These are phyloP conservation scores for Penicillium occitanis DNA, from an alignment of 2,329 filamentous ascomycete genomes.

Conservation along the genomic window DNA sequence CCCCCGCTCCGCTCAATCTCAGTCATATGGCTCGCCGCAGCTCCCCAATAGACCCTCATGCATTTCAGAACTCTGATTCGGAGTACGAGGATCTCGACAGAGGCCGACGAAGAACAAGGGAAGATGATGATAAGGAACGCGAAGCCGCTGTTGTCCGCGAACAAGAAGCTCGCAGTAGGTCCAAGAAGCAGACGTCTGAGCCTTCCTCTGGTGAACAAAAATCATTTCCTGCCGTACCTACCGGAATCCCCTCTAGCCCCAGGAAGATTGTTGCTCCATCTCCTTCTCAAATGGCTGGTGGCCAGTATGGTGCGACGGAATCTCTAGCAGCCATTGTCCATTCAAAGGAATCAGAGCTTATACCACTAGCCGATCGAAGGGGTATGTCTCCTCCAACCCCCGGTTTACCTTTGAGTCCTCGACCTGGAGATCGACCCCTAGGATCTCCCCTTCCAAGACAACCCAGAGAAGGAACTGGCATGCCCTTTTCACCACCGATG, in stretches of 20 bases:
- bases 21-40: slow-evolving; percentile 47
- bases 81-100: slow-evolving; percentile 81
- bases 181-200: slow-evolving; percentile 67
- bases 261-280: slow-evolving; percentile 50
- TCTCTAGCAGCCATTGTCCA: slow-evolving; percentile 37
- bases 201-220: slow-evolving; percentile 47
- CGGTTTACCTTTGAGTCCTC: slow-evolving; percentile 63
- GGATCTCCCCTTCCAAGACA: slow-evolving; percentile 60
- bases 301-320: slow-evolving; percentile 27
- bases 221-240: slow-evolving; percentile 22
- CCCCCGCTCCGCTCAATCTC: slow-evolving; percentile 80
- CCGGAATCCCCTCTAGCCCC: slow-evolving; percentile 56
- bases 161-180: slow-evolving; percentile 68
- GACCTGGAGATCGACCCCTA: slow-evolving; percentile 60
- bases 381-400: slow-evolving; percentile 51
- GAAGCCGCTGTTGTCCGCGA: slow-evolving; percentile 68
- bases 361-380: slow-evolving; percentile 38
- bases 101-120: slow-evolving; percentile 78
- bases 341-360: slow-evolving; percentile 28
- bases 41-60: slow-evolving; percentile 46
- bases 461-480: slow-evolving; percentile 49
- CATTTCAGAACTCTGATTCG: slow-evolving; percentile 68
- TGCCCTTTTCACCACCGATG: slow-evolving; percentile 64
- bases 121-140: slow-evolving; percentile 79
- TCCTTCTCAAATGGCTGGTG: slow-evolving; percentile 27